Evolutionary conservation across 140 eudicot genomes (phyloP).

Genomic region (Oenanthe javanica): DNA sequence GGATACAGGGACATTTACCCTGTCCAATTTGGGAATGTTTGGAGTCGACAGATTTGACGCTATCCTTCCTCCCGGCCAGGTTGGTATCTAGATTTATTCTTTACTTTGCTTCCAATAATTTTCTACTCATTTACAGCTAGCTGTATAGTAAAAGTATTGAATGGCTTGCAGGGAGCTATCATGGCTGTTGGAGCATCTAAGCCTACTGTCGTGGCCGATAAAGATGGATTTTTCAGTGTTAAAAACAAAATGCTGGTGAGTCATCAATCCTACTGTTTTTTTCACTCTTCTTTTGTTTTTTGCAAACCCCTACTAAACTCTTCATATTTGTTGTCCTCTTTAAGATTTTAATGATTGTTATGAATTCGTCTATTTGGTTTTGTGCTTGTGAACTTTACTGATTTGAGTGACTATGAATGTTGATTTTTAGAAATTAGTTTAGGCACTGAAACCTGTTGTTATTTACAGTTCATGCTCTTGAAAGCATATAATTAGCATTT

Average conservation of each 20-base stretch:
- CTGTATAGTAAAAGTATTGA: constrained; percentile 10
- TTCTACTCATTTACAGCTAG: background rate
- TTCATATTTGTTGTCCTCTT: background rate
- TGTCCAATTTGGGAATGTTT: constrained; percentile 97
- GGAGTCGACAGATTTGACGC: constrained; percentile 99
- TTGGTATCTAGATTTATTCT: constrained; percentile 13
- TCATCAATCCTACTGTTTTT: constrained; percentile 3
- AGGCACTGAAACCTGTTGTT: background rate
- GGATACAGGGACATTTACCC: constrained; percentile 76
- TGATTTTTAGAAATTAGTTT: background rate
- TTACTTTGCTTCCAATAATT: background rate
- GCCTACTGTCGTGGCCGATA: constrained; percentile 79
- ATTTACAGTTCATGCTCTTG: background rate
- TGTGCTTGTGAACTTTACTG: background rate
- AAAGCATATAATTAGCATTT: background rate
- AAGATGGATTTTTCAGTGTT: constrained; percentile 88
- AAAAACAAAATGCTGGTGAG: constrained; percentile 90
- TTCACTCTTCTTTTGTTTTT: background rate
- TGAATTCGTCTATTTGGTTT: background rate
- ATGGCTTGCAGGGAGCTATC: constrained; percentile 69
- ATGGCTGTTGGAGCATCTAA: constrained; percentile 99
- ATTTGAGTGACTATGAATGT: background rate
- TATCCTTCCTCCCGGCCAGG: constrained; percentile 99
- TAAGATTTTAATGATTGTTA: background rate
- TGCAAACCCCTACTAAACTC: background rate